These are phyloP conservation scores for Articulospora tetracladia DNA, from an alignment of 495 filamentous ascomycete genomes.

Conservation along the genomic window DNA sequence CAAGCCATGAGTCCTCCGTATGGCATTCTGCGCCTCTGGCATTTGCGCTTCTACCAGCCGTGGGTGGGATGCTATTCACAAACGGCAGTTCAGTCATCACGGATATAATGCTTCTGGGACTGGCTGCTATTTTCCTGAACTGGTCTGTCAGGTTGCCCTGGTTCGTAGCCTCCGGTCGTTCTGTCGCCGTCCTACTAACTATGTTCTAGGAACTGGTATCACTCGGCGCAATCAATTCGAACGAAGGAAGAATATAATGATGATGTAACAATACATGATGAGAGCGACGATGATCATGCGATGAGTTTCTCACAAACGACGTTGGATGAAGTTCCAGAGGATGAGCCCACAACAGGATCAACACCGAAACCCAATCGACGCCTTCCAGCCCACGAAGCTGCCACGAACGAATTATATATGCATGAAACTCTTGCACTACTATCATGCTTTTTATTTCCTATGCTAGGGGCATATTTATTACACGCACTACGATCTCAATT, in stretches of 20 bases:
- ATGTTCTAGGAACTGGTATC: conserved; percentile 83
- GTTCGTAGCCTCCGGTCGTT: conserved; percentile 40
- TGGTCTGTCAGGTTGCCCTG: conserved; percentile 92
- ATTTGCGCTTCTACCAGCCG: conserved; percentile 78
- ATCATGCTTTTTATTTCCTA: conserved; percentile 75
- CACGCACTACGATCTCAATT: conserved; percentile 72
- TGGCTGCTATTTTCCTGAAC: conserved; percentile 85
- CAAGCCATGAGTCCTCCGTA: conserved; percentile 47
- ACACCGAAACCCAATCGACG: conserved; percentile 10
- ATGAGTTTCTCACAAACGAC: conserved; percentile 21
- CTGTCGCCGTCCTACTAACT: neutral
- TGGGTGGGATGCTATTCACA: conserved; percentile 79
- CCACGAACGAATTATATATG: conserved; percentile 61
- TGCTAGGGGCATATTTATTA: conserved; percentile 74
- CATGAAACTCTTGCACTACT: conserved; percentile 72
- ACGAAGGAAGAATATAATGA: conserved; percentile 40
- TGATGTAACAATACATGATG: conserved; percentile 44
- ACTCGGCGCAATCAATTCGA: conserved; percentile 65
- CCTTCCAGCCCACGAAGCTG: conserved; percentile 30
- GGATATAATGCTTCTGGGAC: conserved; percentile 72
- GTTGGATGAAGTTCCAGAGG: conserved; percentile 39
- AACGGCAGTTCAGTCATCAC: conserved; percentile 81
- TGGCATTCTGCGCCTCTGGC: conserved; percentile 78
- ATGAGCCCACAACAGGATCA: conserved; percentile 24
- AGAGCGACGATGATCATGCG: conserved; percentile 37